phyloP scores from a whole-genome alignment of 1,139 yeast species.

The Pichia sp. region DNA sequence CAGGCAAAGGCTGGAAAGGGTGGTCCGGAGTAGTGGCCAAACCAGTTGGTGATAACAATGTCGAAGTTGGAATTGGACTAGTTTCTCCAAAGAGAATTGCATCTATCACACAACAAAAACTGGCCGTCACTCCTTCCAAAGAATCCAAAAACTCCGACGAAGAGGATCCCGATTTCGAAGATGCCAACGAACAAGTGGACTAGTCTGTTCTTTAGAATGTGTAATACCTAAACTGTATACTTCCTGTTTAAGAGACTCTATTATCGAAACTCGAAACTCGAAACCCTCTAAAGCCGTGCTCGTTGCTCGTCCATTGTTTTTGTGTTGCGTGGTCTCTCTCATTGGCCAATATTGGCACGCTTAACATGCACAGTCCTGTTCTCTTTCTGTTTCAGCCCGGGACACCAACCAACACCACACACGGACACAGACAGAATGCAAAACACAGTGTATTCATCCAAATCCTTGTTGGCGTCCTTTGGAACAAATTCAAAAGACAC shows the following conservation, averaged over 20 bases:
- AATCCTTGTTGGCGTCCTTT: constrained; percentile 5
- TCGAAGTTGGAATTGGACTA: constrained; percentile 4
- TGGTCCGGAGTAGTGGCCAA: constrained; percentile 14
- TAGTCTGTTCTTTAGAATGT: too few relatives aligned
- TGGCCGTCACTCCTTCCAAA: neutral
- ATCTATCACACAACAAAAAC: neutral
- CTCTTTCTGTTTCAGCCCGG: too few relatives aligned
- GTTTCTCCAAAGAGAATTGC: neutral
- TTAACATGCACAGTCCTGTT: too few relatives aligned
- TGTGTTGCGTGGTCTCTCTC: too few relatives aligned
- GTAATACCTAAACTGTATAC: too few relatives aligned
- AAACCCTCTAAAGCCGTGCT: too few relatives aligned
- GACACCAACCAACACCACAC: too few relatives aligned
- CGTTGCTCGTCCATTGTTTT: neutral
- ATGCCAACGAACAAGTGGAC: neutral
- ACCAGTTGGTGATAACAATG: neutral
- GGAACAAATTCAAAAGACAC: neutral
- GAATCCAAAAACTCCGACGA: neutral
- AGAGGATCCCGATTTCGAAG: constrained; percentile 3
- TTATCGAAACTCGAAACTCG: too few relatives aligned
- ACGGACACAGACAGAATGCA: too few relatives aligned
- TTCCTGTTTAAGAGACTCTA: too few relatives aligned
- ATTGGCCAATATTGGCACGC: too few relatives aligned
- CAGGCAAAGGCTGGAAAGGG: constrained; percentile 14
- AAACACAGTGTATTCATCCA: constrained; percentile 4